Conservation (phyloP, 352 stramenopile species). For the Peronospora tabacina region DNA sequence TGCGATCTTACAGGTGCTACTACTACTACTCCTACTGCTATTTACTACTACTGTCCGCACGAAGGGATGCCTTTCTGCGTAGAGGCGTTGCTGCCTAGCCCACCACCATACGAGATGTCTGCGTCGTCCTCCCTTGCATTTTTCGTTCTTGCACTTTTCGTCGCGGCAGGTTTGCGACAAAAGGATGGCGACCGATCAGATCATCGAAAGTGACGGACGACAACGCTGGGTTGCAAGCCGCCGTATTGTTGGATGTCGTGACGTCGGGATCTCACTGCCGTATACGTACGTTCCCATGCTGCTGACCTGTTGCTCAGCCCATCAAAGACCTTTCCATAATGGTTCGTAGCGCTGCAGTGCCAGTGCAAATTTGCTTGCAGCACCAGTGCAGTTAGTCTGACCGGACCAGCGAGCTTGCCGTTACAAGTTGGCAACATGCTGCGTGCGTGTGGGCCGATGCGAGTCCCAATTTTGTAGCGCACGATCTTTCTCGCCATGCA, state of each 20-base stretch:
- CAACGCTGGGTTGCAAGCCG: background rate
- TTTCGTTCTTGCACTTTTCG: background rate
- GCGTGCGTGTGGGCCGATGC: background rate
- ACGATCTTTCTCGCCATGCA: background rate
- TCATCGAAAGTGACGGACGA: background rate
- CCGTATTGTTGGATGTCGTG: background rate
- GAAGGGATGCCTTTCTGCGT: conserved; percentile 9
- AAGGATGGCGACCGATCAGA: conserved; percentile 7
- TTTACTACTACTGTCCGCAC: background rate
- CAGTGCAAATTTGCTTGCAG: background rate
- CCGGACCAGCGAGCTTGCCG: background rate
- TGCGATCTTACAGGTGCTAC: background rate
- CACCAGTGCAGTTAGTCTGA: background rate
- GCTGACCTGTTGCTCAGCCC: background rate
- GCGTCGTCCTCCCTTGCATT: background rate
- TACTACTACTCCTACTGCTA: too few species aligned
- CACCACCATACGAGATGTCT: background rate
- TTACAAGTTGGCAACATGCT: background rate
- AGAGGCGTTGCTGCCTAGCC: conserved; percentile 6
- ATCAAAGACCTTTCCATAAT: background rate
- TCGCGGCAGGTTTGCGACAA: conserved; percentile 8
- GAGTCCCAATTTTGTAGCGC: background rate
- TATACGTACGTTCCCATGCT: background rate
- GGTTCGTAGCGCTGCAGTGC: too few species aligned
- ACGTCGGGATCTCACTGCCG: background rate